Conservation (phyloP, 306 rosid species). For the Fragaria ananassa region DNA sequence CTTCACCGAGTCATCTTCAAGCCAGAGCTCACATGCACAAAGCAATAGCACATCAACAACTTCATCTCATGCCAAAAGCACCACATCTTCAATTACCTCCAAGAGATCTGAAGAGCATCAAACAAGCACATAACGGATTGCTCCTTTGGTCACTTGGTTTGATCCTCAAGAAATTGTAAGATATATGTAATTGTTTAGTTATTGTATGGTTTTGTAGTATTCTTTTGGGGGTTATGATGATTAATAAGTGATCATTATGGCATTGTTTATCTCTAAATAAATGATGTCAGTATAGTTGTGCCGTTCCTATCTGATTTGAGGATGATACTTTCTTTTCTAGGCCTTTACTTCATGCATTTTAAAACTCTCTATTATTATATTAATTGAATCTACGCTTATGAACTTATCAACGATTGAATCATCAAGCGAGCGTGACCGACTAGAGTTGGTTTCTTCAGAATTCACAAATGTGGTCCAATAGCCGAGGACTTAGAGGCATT, state of each 20-base stretch:
- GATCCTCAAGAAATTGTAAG: neutral
- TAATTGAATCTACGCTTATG: no score
- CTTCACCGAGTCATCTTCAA: constrained; percentile 60
- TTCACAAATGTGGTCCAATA: no score
- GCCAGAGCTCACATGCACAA: constrained; percentile 39
- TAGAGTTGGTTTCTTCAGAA: neutral
- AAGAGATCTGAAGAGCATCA: constrained; percentile 21
- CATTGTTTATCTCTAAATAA: neutral
- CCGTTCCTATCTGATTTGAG: no score
- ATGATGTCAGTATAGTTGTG: no score
- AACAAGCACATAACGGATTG: neutral
- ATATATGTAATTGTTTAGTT: neutral
- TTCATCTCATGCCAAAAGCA: constrained; percentile 42
- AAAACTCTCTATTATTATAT: no score
- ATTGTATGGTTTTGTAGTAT: neutral
- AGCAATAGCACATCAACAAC: constrained; percentile 31
- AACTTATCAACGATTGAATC: no score
- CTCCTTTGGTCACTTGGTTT: constrained; percentile 10
- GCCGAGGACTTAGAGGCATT: no score
- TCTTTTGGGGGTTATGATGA: no score
- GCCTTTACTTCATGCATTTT: no score
- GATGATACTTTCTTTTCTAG: no score
- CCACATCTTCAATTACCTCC: constrained; percentile 25
- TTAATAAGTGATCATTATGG: no score
- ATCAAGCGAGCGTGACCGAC: no score